These are phyloP conservation scores for Candida cerambycidarum DNA, from an alignment of 805 yeast species.

Conservation along the genomic window DNA sequence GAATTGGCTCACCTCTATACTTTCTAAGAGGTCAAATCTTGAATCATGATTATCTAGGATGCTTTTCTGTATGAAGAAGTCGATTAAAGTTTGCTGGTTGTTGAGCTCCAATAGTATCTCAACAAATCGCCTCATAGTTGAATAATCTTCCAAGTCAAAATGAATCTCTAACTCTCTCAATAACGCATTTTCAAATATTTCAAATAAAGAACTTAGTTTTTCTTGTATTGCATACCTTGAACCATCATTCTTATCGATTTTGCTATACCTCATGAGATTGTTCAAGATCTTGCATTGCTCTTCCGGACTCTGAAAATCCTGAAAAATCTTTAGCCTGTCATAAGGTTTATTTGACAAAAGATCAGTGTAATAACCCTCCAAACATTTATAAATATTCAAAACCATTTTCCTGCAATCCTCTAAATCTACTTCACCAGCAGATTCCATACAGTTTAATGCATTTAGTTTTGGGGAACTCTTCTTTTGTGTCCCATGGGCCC, in stretches of 20 bases:
- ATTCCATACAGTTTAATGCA: conserved; percentile 38
- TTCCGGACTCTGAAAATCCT: conserved; percentile 47
- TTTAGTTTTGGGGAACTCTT: neutral
- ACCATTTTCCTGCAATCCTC: conserved; percentile 40
- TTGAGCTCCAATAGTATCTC: conserved; percentile 33
- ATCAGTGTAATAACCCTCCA: conserved; percentile 48
- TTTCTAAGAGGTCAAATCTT: conserved; percentile 27
- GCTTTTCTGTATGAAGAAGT: conserved; percentile 44
- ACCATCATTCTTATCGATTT: conserved; percentile 30
- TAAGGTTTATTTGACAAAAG: conserved; percentile 40
- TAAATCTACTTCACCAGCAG: conserved; percentile 22
- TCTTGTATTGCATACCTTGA: conserved; percentile 30
- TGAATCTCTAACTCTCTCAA: conserved; percentile 65
- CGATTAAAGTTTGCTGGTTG: conserved; percentile 44
- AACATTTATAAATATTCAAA: conserved; percentile 34
- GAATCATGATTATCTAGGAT: conserved; percentile 31
- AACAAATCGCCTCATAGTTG: conserved; percentile 35
- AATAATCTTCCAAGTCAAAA: conserved; percentile 47
- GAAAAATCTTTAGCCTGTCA: conserved; percentile 46
- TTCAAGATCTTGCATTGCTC: conserved; percentile 49
- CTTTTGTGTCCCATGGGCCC: conserved; percentile 15
- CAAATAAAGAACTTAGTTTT: conserved; percentile 56
- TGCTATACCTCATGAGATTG: conserved; percentile 41
- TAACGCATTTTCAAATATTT: conserved; percentile 70
- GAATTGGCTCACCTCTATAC: conserved; percentile 23